Base-by-base conservation (phyloP, 2,329 filamentous ascomycete genomes). In the Tolypocladium album region DNA sequence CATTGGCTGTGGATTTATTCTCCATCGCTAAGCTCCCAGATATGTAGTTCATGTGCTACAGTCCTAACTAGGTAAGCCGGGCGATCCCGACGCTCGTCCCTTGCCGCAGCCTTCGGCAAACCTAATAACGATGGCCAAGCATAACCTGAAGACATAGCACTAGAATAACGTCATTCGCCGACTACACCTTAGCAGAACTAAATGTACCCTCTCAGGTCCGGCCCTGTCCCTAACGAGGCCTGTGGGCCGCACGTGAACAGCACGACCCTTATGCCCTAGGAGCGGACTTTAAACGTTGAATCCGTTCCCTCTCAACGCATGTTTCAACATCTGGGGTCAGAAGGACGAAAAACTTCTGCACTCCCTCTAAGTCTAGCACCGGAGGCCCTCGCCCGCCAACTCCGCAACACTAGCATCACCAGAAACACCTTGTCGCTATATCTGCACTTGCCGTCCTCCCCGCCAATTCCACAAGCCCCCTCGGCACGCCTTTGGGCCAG, bases 261-360 rank as follows among this genome's bases (percentile, higher is more conserved):
- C 43, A 47, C 3, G 9, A 24, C 12, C n/a, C 43, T 47, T 34
- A 22, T 24, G 43, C 43, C 43, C 43, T 11, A 11, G 43, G 12
- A 47, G 22, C 43, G 43, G 43, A 47, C 22, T 24, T 24, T n/a
- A 47, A 24, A 47, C n/a, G 8, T 24, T 47, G n/a, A 27, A 76
- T 58, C 72, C 69, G 0, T 79, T 76, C 60, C 63, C 61, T 5
- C 42, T 64, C 17, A 63, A 63, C 3, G 60, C 57, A 8, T 64
- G 61, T 53, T 64, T 60, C 52, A 58, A 63, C 43, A 53, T 62
- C 22, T 64, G 58, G 60, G 63, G 58, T 13, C 50, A 62, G 42
- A 47, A 47, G 22, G 43, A 47, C 43, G 12, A 47, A 22, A 7
- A 13, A 47, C 9, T 47, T 47, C 43, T 24, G 22, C 43, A 47